Base-by-base conservation (phyloP, 2,329 filamentous ascomycete genomes). In the Fusarium luffae region DNA sequence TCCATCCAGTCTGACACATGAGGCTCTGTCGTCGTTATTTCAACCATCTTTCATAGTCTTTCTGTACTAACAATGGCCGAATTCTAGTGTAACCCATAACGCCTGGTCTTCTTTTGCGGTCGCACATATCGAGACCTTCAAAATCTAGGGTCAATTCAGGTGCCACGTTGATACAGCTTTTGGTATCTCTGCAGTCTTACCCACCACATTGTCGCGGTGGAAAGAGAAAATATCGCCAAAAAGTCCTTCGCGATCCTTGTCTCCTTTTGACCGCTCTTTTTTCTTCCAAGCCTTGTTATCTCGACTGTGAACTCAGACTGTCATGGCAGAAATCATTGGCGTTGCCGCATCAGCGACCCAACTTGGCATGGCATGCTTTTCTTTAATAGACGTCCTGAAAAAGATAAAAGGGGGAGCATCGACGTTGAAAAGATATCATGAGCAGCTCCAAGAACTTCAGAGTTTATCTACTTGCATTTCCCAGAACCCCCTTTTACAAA, bases 311-410 rank as follows among this genome's bases (percentile, higher is more conserved):
- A n/a, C n/a, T n/a, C n/a, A n/a, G n/a, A n/a, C n/a, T n/a, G n/a
- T n/a, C n/a, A n/a, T 74, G 72, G 72, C 72, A 51, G 72, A 74
- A 37, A 59, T 74, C 13, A 21, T 73, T 27, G 72, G 72, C 8
- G 68, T 72, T 18, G 68, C 67, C 18, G 72, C 71, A 7, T 59
- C 69, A 6, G 72, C 71, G 18, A 37, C 42, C 27, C 72, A 74
- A 34, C 62, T 74, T 4, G 61, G 61, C 5, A 8, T 3, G 1
- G 49, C 43, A 5, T 71, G 69, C 42, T 59, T 68, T 27, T 68
- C 65, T 4, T 11, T 74, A 5, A 46, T 74, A 19, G 68, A 74
- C 8, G 14, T 66, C 14, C 13, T 70, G n/a, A 62, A 27, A 7
- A 74, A 70, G 57, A 74, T 73, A 74, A 74, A 74, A 74, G 71